Evolutionary conservation across 495 filamentous ascomycete genomes (phyloP), one percentile per base, ranked within the genome.

Genomic region (Neurospora tetraspora): DNA sequence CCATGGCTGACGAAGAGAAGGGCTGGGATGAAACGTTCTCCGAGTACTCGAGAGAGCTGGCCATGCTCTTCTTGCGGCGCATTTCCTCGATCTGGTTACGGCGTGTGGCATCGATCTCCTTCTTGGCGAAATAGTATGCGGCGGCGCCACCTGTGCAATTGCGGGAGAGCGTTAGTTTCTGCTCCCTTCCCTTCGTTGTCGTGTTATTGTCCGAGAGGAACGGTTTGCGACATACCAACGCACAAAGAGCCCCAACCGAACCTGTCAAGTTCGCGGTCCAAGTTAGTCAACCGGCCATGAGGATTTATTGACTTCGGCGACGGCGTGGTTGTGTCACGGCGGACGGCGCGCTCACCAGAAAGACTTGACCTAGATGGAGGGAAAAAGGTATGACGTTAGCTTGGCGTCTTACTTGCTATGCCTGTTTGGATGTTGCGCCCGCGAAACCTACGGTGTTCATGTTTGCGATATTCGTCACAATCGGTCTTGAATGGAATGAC

Each of bases 101-200:
- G 47, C 94, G 92, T 83, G 97, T 93, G 74, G 91, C 92, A 77
- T 98, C 95, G 86, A 99, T 94, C 80, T 90, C 91, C 76, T 90
- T 86, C 86, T 99, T 99, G 71, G 96, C 96, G 81, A 97, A 97
- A 84, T 93, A 93, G 87, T 99, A 99, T 74, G 96, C 94, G 43
- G 76, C 83, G 70, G 88, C 94, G 78, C 93, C 96, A 78, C 94
- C 96, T 94, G 78, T 39, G 72, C 10, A 38, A 36, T 20, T 34
- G 59, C 72, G 47, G 73, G 27, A 65, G 18, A 27, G 43, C 65
- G 74, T 82, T 45, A 82, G 79, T 61, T 53, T 20, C 12, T 11
- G 39, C 38, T 34, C 20, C 31, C 53, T 65, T 65, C 7, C 11
- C 53, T 65, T 34, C 27, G 39, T 68, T 31, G 3, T 27, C 20